Evolutionary conservation across 306 rosid species (phyloP).

Genomic region (Parietaria judaica): DNA sequence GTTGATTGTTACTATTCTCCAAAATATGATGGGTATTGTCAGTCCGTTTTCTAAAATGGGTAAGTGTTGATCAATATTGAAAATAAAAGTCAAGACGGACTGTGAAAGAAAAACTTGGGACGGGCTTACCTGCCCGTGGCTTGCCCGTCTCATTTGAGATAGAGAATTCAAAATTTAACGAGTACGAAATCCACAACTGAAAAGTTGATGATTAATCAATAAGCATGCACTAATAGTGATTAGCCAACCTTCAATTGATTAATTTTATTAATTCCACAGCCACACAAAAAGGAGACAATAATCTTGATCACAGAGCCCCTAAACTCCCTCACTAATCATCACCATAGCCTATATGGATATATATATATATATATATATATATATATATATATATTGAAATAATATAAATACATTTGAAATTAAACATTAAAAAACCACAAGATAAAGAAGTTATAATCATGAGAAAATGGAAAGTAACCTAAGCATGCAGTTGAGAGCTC

Average conservation of each 20-base stretch:
- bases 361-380: too few relatives aligned
- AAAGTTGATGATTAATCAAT: not conserved
- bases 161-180: constrained; percentile 3
- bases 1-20: too few relatives aligned
- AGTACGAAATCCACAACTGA: constrained; percentile 10
- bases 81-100: too few relatives aligned
- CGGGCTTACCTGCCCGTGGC: too few relatives aligned
- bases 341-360: too few relatives aligned
- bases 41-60: too few relatives aligned
- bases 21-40: too few relatives aligned
- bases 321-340: constrained; percentile 11
- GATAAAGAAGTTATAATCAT: not conserved
- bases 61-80: too few relatives aligned
- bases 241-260: too few relatives aligned
- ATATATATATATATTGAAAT: constrained; percentile 16
- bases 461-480: not conserved
- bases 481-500: not conserved
- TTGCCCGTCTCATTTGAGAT: not conserved
- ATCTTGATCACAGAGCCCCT: constrained; percentile 28
- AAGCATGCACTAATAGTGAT: not conserved
- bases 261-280: too few relatives aligned
- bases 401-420: not conserved
- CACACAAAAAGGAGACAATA: constrained; percentile 4
- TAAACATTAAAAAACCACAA: not conserved
- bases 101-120: too few relatives aligned